Percentiles rank a stretch among this genome's conserved stretches.
Conservation (phyloP, 2,329 filamentous ascomycete genomes). For the Alternaria arbusti region DNA sequence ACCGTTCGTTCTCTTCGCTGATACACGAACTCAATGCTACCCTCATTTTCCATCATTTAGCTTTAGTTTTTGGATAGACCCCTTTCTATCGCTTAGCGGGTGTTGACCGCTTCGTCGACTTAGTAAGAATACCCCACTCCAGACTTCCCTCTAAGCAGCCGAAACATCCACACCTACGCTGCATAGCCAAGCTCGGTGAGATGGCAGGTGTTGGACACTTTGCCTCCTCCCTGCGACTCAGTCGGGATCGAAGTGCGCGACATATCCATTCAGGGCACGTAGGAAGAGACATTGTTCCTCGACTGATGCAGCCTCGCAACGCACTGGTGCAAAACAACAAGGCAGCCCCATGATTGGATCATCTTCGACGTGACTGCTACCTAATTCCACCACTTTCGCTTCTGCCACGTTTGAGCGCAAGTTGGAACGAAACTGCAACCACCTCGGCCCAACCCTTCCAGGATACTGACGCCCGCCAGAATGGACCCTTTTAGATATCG, state of each 20-base stretch:
- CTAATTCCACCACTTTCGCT: background rate
- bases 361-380: background rate
- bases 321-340: slow-evolving; percentile 9
- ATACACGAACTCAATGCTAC: slow-evolving; percentile 14
- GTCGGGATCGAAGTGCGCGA: slow-evolving; percentile 16
- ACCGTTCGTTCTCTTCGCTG: slow-evolving; percentile 16
- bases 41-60: slow-evolving; percentile 8
- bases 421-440: background rate
- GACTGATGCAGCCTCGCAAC: background rate
- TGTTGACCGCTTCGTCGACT: slow-evolving; percentile 27
- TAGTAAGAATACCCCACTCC: slow-evolving; percentile 32
- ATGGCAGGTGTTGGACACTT: slow-evolving; percentile 25
- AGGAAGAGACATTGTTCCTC: slow-evolving; percentile 4
- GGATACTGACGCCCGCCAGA: slow-evolving; percentile 27
- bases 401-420: background rate
- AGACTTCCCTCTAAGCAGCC: slow-evolving; percentile 17
- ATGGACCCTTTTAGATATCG: slow-evolving; percentile 48
- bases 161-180: slow-evolving; percentile 14
- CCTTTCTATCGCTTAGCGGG: slow-evolving; percentile 15
- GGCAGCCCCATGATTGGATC: slow-evolving; percentile 14
- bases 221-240: slow-evolving; percentile 10
- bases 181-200: slow-evolving; percentile 17
- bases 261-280: background rate
- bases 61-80: slow-evolving; percentile 20
- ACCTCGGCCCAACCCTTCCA: slow-evolving; percentile 3